Evolutionary conservation across 2,329 filamentous ascomycete species (phyloP).

Genomic region (Ophidiomyces ophidiicola): DNA sequence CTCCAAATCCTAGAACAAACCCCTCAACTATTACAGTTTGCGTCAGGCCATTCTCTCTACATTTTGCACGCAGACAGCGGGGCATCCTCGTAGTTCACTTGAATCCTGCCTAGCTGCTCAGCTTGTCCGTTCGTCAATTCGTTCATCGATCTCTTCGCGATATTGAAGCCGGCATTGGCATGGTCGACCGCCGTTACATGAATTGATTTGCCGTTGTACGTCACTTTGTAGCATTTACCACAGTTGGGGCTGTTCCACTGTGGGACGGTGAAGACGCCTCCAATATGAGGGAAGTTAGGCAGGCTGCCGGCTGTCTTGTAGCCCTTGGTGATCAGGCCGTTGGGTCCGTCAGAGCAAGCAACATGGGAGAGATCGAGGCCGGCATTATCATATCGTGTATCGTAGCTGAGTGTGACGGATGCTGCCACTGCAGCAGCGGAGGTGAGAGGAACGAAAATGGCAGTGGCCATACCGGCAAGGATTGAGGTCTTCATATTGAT

Average conservation of each 20-base stretch:
- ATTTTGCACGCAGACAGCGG: conserved; percentile 6
- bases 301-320: conserved; percentile 34
- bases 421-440: conserved; percentile 15
- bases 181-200: conserved; percentile 41
- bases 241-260: conserved; percentile 40
- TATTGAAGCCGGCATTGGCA: conserved; percentile 35
- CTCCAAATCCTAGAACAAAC: too few species aligned
- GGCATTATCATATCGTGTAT: conserved; percentile 55
- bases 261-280: conserved; percentile 37
- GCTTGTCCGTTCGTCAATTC: conserved; percentile 38
- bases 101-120: conserved; percentile 26
- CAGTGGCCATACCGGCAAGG: conserved; percentile 15
- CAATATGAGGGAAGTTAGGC: conserved; percentile 39
- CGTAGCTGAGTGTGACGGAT: conserved; percentile 51
- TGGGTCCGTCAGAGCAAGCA: conserved; percentile 28
- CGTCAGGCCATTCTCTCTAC: background rate
- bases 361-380: conserved; percentile 45
- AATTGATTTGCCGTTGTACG: conserved; percentile 35
- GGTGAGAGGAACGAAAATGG: conserved; percentile 18
- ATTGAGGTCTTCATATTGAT: conserved; percentile 17
- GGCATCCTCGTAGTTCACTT: conserved; percentile 11
- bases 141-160: conserved; percentile 40
- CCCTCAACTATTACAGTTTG: too few species aligned
- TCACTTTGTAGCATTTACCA: conserved; percentile 42
- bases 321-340: conserved; percentile 25